phyloP scores from a whole-genome alignment of 2,329 filamentous ascomycete species.

The Colletotrichum costaricense region DNA sequence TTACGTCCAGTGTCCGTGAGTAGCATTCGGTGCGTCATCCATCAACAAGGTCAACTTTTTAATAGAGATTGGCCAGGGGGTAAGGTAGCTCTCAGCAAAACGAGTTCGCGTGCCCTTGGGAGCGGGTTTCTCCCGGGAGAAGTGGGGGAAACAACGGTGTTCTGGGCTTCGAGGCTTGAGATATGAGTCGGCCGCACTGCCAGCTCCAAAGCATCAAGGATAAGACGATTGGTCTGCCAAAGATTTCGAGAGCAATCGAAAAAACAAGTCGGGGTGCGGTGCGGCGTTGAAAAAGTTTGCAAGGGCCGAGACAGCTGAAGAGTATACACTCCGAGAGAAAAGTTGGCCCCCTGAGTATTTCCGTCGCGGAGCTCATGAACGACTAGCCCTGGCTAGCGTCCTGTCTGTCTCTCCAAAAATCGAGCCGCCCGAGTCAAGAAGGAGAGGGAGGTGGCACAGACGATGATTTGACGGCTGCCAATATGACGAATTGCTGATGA shows the following conservation, averaged over 20 bases:
- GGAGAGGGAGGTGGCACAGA: conserved; percentile 16
- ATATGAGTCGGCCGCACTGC: not conserved
- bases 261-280: not conserved
- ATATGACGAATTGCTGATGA: conserved; percentile 30
- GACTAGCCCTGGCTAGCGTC: conserved; percentile 10
- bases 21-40: conserved; percentile 30
- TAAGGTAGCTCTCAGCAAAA: conserved; percentile 12
- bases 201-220: not conserved
- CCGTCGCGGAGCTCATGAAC: not conserved
- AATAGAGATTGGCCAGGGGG: conserved; percentile 14
- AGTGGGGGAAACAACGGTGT: conserved; percentile 12
- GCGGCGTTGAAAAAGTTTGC: not conserved
- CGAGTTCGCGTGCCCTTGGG: conserved; percentile 20
- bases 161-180: conserved; percentile 1
- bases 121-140: conserved; percentile 22
- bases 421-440: conserved; percentile 20
- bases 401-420: conserved; percentile 21
- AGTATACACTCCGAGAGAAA: not conserved
- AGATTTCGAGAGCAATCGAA: not conserved
- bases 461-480: conserved; percentile 29
- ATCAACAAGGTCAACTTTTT: conserved; percentile 16
- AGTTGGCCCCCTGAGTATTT: conserved; percentile 15
- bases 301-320: not conserved
- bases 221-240: not conserved
- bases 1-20: not conserved